These are phyloP conservation scores for Solanum chacoense DNA, from an alignment of 305 asterid genomes.

Conservation along the genomic window DNA sequence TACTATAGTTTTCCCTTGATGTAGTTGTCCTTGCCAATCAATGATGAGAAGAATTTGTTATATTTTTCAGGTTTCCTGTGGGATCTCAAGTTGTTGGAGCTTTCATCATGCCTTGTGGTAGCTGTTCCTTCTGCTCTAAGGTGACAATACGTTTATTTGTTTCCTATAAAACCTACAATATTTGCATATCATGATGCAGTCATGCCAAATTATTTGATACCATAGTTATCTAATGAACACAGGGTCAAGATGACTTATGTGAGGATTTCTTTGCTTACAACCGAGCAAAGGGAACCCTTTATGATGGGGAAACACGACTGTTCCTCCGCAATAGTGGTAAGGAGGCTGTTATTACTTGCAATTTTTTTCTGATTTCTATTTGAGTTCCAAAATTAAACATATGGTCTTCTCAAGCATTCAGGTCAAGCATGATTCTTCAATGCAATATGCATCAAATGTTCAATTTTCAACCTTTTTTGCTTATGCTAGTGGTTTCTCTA, in stretches of 20 bases:
- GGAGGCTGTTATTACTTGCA: not conserved
- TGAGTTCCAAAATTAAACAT: not conserved
- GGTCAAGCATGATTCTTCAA: not conserved
- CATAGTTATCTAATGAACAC: conserved; percentile 17
- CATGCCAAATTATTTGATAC: conserved; percentile 6
- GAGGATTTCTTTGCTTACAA: conserved; percentile 85
- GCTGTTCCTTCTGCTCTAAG: conserved; percentile 87
- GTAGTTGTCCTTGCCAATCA: not conserved
- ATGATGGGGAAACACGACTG: conserved; percentile 94
- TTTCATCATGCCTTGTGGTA: conserved; percentile 98
- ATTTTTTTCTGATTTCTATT: not conserved
- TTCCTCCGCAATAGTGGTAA: conserved; percentile 78
- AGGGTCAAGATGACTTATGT: conserved; percentile 97
- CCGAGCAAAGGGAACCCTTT: conserved; percentile 96
- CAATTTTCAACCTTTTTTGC: not conserved
- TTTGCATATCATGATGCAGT: not conserved
- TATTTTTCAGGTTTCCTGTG: conserved; percentile 49
- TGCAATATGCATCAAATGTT: not conserved
- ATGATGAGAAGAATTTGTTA: conserved; percentile 4
- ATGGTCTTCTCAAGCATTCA: not conserved
- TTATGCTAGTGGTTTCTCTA: not conserved
- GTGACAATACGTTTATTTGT: conserved; percentile 26
- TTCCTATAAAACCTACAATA: not conserved
- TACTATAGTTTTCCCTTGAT: not conserved
- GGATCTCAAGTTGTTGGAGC: conserved; percentile 94